Evolutionary conservation across 2,329 filamentous ascomycete species (phyloP).

Genomic region (Xylariaceae sp.): DNA sequence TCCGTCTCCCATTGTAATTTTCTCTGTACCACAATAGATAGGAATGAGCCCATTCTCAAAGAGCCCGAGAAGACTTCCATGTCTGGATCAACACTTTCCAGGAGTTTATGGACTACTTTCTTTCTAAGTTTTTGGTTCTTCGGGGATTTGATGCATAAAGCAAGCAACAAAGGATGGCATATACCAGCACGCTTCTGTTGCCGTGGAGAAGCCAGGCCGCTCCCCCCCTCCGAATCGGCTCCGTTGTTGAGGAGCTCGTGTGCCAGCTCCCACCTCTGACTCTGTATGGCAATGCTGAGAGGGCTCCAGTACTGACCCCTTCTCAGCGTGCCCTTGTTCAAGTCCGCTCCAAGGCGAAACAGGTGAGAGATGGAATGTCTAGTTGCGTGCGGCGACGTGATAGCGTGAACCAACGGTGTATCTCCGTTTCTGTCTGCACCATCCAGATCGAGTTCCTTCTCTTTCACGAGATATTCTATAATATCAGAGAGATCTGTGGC

Average conservation of each 20-base stretch:
- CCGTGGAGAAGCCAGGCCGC: background rate
- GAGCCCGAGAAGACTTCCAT: background rate
- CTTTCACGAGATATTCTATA: background rate
- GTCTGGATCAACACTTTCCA: background rate
- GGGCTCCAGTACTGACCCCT: background rate
- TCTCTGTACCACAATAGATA: background rate
- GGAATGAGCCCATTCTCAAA: background rate
- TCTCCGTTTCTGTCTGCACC: background rate
- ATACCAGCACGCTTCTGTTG: background rate
- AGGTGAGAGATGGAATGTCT: background rate
- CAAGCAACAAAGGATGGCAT: background rate
- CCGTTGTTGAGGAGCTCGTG: background rate
- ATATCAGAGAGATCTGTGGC: background rate
- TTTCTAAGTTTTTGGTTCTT: background rate
- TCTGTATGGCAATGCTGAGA: background rate
- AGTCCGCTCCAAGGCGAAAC: background rate
- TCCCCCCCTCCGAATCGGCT: background rate
- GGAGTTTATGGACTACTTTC: background rate
- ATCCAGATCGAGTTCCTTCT: background rate
- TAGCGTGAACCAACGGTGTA: background rate
- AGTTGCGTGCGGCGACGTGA: background rate
- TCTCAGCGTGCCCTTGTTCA: background rate
- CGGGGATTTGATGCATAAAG: background rate
- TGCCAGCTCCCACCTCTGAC: background rate
- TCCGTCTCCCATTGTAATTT: background rate